Percentiles rank a stretch among this genome's conserved stretches.
phyloP scores from a whole-genome alignment of 2,329 filamentous ascomycete species.

The Sporothrix humicola region DNA sequence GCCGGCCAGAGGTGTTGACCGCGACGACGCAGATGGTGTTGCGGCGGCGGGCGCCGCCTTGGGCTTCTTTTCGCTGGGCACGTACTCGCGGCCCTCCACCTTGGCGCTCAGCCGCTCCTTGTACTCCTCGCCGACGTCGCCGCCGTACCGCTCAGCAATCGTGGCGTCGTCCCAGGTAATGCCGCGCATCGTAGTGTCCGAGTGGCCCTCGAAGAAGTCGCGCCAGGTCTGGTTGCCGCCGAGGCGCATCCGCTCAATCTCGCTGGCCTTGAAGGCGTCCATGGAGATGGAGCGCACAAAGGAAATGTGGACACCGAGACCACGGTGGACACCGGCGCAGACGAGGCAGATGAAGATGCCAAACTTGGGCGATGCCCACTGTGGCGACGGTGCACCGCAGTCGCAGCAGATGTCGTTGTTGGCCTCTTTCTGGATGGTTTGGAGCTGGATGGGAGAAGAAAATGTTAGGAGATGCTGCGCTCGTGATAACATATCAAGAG shows the following conservation, averaged over 20 bases:
- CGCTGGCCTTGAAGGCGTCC: constrained; percentile 94
- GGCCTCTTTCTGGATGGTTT: constrained; percentile 87
- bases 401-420: constrained; percentile 93
- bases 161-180: constrained; percentile 83
- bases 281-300: constrained; percentile 98
- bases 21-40: constrained; percentile 47
- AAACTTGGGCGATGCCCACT: constrained; percentile 98
- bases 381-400: constrained; percentile 91
- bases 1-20: constrained; percentile 33
- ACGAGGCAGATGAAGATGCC: constrained; percentile 98
- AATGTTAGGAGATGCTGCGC: not conserved
- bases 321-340: constrained; percentile 92
- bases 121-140: constrained; percentile 91
- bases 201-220: constrained; percentile 79
- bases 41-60: constrained; percentile 51
- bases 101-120: constrained; percentile 88
- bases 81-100: constrained; percentile 86
- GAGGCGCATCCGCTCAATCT: constrained; percentile 91
- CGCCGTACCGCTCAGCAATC: constrained; percentile 88
- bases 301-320: constrained; percentile 95
- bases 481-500: not conserved
- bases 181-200: constrained; percentile 68
- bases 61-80: constrained; percentile 66
- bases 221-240: constrained; percentile 91
- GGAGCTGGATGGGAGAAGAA: constrained; percentile 63